Conservation (phyloP, 148 eudicot species). For the Persicaria tinctoria region DNA sequence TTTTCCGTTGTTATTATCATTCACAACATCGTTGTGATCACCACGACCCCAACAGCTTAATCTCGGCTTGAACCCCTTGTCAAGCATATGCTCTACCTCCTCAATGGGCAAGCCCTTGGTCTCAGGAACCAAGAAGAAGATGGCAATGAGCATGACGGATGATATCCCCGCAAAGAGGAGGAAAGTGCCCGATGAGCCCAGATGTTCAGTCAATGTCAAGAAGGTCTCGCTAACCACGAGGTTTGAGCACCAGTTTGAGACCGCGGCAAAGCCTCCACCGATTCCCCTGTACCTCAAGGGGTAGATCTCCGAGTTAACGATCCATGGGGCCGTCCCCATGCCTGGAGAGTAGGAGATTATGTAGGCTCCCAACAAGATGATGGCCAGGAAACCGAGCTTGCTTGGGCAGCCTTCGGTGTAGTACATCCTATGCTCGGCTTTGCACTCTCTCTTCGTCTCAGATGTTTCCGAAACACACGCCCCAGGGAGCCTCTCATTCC, state of each 20-base stretch:
- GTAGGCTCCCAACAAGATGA: slow-evolving; percentile 53
- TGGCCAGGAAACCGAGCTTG: slow-evolving; percentile 56
- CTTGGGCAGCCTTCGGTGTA: slow-evolving; percentile 80
- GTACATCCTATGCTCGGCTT: slow-evolving; percentile 41
- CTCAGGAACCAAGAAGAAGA: slow-evolving; percentile 65
- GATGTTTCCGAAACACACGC: slow-evolving; percentile 46
- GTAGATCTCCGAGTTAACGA: slow-evolving; percentile 80
- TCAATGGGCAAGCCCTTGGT: slow-evolving; percentile 77
- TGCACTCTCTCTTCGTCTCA: slow-evolving; percentile 33
- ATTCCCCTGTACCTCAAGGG: slow-evolving; percentile 60
- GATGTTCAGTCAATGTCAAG: slow-evolving; percentile 47
- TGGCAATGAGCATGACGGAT: slow-evolving; percentile 31
- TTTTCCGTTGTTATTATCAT: no score
- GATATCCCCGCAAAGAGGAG: slow-evolving; percentile 60
- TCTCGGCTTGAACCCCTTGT: slow-evolving; percentile 55
- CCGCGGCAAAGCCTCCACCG: slow-evolving; percentile 75
- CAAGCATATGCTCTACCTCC: slow-evolving; percentile 73
- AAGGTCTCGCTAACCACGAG: slow-evolving; percentile 63
- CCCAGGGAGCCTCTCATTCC: slow-evolving; percentile 49
- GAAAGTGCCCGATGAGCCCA: slow-evolving; percentile 62
- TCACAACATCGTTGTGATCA: neutral
- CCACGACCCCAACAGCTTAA: slow-evolving; percentile 13
- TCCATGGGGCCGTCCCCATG: slow-evolving; percentile 87
- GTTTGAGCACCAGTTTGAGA: slow-evolving; percentile 61
- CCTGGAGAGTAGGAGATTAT: slow-evolving; percentile 76